Evolutionary conservation across 176 grass and related monocot genomes (phyloP).

Genomic region (Cymbopogon citratus): DNA sequence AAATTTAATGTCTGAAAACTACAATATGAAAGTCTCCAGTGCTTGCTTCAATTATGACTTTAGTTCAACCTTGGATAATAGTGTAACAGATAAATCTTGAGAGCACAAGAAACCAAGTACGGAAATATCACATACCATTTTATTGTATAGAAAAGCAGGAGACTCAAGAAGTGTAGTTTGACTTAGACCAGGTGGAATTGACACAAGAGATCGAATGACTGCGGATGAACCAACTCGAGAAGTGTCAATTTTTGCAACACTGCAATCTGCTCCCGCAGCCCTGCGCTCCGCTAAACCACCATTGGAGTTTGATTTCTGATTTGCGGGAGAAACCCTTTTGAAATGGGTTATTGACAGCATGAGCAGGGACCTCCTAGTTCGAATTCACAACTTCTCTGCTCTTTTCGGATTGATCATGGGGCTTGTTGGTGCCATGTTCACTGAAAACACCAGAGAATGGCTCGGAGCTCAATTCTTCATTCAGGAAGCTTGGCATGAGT

Average conservation of each 20-base stretch:
- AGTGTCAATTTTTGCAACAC: conserved; percentile 69
- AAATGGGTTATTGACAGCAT: conserved; percentile 22
- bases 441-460: conserved; percentile 36
- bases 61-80: neutral
- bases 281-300: conserved; percentile 71
- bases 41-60: neutral
- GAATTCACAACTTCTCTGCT: conserved; percentile 16
- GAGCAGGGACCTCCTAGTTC: conserved; percentile 31
- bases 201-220: conserved; percentile 59
- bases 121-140: conserved; percentile 52
- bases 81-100: neutral
- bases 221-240: conserved; percentile 54
- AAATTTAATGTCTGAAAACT: neutral
- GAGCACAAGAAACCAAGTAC: conserved; percentile 17
- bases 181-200: conserved; percentile 92
- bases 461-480: conserved; percentile 63
- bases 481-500: conserved; percentile 63
- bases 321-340: conserved; percentile 36
- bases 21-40: conserved; percentile 1
- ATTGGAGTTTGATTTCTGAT: conserved; percentile 48
- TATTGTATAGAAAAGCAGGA: conserved; percentile 82
- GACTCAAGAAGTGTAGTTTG: conserved; percentile 81
- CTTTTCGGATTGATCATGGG: conserved; percentile 27
- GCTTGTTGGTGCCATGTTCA: conserved; percentile 35
- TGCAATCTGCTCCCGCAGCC: conserved; percentile 71